phyloP scores from a whole-genome alignment of 306 rosid species.

The Vachellia pachyceras region DNA sequence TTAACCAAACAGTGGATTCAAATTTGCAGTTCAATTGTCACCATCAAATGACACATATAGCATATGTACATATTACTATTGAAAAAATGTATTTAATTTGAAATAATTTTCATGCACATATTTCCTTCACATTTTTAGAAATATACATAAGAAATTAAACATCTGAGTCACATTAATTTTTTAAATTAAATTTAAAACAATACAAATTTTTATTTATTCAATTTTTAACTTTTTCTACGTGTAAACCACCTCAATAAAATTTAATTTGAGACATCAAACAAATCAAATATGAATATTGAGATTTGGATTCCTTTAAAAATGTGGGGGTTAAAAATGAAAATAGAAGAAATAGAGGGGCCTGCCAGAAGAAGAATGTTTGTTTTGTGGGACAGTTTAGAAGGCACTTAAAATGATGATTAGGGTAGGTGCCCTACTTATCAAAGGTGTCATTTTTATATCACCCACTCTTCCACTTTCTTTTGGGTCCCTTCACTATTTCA shows the following conservation, averaged over 20 bases:
- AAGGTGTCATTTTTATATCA: slow-evolving; percentile 18
- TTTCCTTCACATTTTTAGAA: background rate
- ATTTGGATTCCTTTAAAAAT: too few species aligned
- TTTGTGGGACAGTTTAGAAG: slow-evolving; percentile 43
- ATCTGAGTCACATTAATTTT: background rate
- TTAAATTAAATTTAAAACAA: background rate
- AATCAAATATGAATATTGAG: too few species aligned
- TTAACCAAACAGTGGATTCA: slow-evolving; percentile 32
- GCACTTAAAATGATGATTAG: slow-evolving; percentile 46
- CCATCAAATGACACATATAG: slow-evolving; percentile 33
- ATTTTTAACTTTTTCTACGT: too few species aligned
- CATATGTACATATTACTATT: slow-evolving; percentile 32
- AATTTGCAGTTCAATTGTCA: slow-evolving; percentile 45
- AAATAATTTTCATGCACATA: background rate
- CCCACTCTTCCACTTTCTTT: slow-evolving; percentile 42
- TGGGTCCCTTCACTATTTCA: slow-evolving; percentile 28
- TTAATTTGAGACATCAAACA: too few species aligned
- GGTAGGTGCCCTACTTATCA: slow-evolving; percentile 45
- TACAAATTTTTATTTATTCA: background rate
- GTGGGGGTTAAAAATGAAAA: slow-evolving; percentile 7
- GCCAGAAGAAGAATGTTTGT: slow-evolving; percentile 41
- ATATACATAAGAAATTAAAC: background rate
- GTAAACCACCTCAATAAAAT: too few species aligned
- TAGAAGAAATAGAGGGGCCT: slow-evolving; percentile 22
- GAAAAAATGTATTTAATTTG: background rate